phyloP scores from a whole-genome alignment of 805 yeast genomes.

The Metschnikowia lochheadii region DNA sequence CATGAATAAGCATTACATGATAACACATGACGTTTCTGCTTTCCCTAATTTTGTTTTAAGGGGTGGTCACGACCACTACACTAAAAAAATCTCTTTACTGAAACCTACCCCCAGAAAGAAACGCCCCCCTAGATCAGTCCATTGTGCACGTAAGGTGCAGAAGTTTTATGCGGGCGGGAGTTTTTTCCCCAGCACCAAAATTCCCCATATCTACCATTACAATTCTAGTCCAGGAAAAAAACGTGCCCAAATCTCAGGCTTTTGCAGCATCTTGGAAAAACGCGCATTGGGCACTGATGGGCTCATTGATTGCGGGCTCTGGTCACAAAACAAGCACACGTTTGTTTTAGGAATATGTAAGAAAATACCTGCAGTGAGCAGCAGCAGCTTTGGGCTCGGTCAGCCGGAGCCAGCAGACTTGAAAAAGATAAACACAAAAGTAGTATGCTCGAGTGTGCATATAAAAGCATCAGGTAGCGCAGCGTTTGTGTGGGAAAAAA shows the following conservation, averaged over 20 bases:
- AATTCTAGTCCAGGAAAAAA: neutral
- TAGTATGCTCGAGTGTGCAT: conserved; percentile 1
- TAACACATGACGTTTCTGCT: too few relatives aligned
- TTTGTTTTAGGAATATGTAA: neutral
- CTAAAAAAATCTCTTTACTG: too few relatives aligned
- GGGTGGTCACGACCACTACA: too few relatives aligned
- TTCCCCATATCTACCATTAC: neutral
- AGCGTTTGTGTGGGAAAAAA: conserved; percentile 14
- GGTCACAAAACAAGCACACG: neutral
- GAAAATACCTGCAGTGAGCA: neutral
- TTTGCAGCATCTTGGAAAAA: neutral
- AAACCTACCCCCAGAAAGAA: too few relatives aligned
- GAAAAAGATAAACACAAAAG: neutral
- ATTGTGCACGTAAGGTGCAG: neutral
- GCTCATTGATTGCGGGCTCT: neutral
- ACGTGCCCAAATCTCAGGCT: neutral
- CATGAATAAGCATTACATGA: too few relatives aligned
- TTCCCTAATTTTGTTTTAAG: too few relatives aligned
- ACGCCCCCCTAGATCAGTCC: neutral
- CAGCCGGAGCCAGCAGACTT: neutral
- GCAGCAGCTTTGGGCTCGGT: neutral
- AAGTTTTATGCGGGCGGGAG: neutral
- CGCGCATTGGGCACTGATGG: neutral
- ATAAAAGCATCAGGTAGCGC: conserved; percentile 4
- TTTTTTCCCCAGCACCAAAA: too few relatives aligned